Evolutionary conservation across 768 basidiomycete genomes (phyloP), one percentile per base, ranked within the genome.

Genomic region (Baorangia bicolor): DNA sequence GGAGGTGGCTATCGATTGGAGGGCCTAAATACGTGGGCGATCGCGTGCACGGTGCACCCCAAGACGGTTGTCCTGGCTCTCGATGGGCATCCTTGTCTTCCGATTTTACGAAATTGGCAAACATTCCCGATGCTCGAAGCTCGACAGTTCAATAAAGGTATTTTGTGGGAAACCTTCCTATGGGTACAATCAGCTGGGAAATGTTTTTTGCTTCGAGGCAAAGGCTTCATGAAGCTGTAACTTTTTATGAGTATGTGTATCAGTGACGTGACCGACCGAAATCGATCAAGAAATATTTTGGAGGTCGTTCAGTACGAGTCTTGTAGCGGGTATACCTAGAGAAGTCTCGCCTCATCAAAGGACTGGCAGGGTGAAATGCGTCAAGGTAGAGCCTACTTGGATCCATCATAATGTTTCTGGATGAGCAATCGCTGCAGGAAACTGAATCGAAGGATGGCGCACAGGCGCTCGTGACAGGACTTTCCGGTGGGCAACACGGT

Each of bases 401-500:
- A 31, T 73, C 71, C 56, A 74, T 45, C 71, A 73, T 72, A 21
- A 79, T 54, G 31, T 78, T 79, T 43, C 13, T n/a, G 41, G 16
- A 42, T 37, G 56, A 49, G 40, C 63, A 70, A 40, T 70, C 71
- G 0, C 73, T 77, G 20, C 20, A 10, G 23, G 4, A 25, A 20
- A 28, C 6, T 30, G 13, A 38, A 21, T 21, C 30, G 16, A 37
- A 14, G 8, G 20, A 18, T 1, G 18, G 16, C 9, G 1, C 8
- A 4, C 0, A 33, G 5, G 16, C 7, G 3, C 18, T 25, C 0
- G n/a, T 13, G 7, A 47, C 8, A 3, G 2, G 14, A 49, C 44
- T 23, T 28, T 54, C 58, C 59, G 57, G 42, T 66, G 63, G 8
- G 57, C 57, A 7, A 60, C 60, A 51, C 27, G 49, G 13, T 66